These are phyloP conservation scores for Chalciporus piperatoides DNA, from an alignment of 1,284 basidiomycete genomes.

Conservation along the genomic window DNA sequence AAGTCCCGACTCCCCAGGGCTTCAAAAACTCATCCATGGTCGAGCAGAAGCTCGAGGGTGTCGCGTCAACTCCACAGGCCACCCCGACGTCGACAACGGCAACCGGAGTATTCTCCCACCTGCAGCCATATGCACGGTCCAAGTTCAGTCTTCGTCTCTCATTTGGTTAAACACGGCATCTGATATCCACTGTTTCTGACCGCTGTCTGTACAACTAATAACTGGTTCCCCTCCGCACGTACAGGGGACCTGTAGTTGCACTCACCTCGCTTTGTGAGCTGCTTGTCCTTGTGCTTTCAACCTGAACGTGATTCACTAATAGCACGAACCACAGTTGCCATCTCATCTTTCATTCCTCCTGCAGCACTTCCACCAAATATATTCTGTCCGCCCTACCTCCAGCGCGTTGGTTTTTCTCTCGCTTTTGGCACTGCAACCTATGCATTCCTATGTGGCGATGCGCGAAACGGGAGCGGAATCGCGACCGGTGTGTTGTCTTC, in stretches of 20 bases:
- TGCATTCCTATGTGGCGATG: constrained; percentile 39
- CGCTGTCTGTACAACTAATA: not conserved
- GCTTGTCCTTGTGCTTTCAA: not conserved
- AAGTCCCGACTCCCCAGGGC: not conserved
- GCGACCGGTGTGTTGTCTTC: constrained; percentile 35
- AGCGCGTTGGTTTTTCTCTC: constrained; percentile 42
- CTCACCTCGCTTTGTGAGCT: constrained; percentile 33
- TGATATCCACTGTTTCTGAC: constrained; percentile 13
- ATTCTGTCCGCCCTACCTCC: constrained; percentile 41
- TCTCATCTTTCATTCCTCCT: constrained; percentile 37
- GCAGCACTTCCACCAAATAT: constrained; percentile 21
- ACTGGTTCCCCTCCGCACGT: not conserved
- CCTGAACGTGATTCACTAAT: not conserved
- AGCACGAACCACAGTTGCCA: constrained; percentile 30
- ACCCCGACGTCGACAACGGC: constrained; percentile 14
- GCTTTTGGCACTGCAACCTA: constrained; percentile 47
- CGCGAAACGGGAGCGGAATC: constrained; percentile 44
- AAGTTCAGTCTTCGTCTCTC: constrained; percentile 27
- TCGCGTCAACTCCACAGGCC: not conserved
- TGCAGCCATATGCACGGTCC: constrained; percentile 32
- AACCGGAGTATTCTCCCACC: constrained; percentile 21
- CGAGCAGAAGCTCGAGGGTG: not conserved
- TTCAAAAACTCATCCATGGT: not conserved
- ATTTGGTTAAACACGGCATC: not conserved
- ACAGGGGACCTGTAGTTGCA: constrained; percentile 25